These are phyloP conservation scores for Penicillium sp. DNA, from an alignment of 2,329 filamentous ascomycete genomes.

Conservation along the genomic window DNA sequence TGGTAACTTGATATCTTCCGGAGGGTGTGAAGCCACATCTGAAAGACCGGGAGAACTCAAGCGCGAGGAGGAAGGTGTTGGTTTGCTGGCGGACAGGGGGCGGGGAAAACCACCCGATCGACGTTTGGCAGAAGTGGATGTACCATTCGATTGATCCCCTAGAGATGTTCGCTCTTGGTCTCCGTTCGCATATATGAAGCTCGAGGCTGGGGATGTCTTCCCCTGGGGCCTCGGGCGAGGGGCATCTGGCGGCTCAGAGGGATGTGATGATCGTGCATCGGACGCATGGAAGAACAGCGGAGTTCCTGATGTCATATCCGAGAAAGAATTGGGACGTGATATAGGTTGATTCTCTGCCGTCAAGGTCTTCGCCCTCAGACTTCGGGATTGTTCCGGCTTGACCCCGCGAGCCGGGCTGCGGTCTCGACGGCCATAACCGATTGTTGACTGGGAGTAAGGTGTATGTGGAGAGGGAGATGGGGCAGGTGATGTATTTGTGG, in stretches of 20 bases:
- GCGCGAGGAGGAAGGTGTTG: slow-evolving; percentile 29
- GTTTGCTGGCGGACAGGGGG: slow-evolving; percentile 22
- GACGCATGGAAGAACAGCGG: slow-evolving; percentile 91
- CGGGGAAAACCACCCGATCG: slow-evolving; percentile 36
- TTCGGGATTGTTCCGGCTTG: slow-evolving; percentile 33
- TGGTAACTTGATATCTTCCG: slow-evolving; percentile 24
- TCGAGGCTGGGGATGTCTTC: slow-evolving; percentile 30
- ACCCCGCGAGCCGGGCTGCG: slow-evolving; percentile 37
- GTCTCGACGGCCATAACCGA: slow-evolving; percentile 33
- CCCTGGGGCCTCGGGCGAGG: slow-evolving; percentile 26
- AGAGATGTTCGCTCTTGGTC: slow-evolving; percentile 31
- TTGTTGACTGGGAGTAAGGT: slow-evolving; percentile 30
- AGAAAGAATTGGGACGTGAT: slow-evolving; percentile 38
- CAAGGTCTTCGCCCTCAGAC: slow-evolving; percentile 40
- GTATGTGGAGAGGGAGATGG: slow-evolving; percentile 31
- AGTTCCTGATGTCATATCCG: slow-evolving; percentile 35
- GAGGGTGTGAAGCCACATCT: slow-evolving; percentile 26
- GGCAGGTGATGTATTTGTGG: slow-evolving; percentile 51
- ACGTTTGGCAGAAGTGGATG: slow-evolving; percentile 22
- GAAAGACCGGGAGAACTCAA: slow-evolving; percentile 33
- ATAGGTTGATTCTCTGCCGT: slow-evolving; percentile 36
- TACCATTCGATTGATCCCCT: slow-evolving; percentile 22
- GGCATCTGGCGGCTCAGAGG: slow-evolving; percentile 34
- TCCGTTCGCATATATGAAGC: slow-evolving; percentile 43
- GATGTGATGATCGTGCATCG: slow-evolving; percentile 61